Conservation (phyloP, 768 basidiomycete genomes). For the Leccinum pellstonianum region DNA sequence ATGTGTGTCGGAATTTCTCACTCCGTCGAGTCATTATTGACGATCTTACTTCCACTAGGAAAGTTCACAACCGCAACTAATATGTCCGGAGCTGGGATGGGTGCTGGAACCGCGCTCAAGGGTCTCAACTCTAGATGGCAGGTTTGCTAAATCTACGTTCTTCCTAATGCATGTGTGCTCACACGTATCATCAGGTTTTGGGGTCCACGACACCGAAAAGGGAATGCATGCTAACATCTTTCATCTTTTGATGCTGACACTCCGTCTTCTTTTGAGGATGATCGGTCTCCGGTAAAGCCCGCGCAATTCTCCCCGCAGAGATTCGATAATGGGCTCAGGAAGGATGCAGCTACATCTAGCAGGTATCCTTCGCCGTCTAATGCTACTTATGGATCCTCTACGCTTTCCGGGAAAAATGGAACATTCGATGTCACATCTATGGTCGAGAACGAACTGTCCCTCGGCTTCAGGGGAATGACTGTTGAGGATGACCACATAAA, state of each 20-base stretch:
- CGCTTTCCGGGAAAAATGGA: slow-evolving; percentile 31
- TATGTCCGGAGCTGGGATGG: slow-evolving; percentile 54
- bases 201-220: slow-evolving; percentile 49
- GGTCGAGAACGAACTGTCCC: slow-evolving; percentile 54
- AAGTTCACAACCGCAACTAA: slow-evolving; percentile 44
- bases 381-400: slow-evolving; percentile 32
- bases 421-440: slow-evolving; percentile 40
- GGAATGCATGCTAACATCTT: slow-evolving; percentile 5
- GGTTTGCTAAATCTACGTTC: slow-evolving; percentile 38
- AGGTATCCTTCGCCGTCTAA: slow-evolving; percentile 52
- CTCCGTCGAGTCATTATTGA: slow-evolving; percentile 6
- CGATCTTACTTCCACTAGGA: slow-evolving; percentile 39
- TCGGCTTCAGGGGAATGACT: slow-evolving; percentile 59
- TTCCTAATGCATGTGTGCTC: slow-evolving; percentile 7
- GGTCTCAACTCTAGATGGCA: slow-evolving; percentile 65
- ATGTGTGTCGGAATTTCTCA: slow-evolving; percentile 41
- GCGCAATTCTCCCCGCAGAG: slow-evolving; percentile 55
- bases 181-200: slow-evolving; percentile 51
- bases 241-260: slow-evolving; percentile 20
- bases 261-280: slow-evolving; percentile 39
- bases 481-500: slow-evolving; percentile 53
- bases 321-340: slow-evolving; percentile 46
- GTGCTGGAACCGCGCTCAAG: slow-evolving; percentile 48
- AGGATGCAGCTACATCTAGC: slow-evolving; percentile 37
- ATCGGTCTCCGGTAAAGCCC: slow-evolving; percentile 45